A percentile compares a stretch with the other conserved stretches of the same genome.
Evolutionary conservation across 2,329 filamentous ascomycete species (phyloP).

Genomic region (Claviceps digitariae): DNA sequence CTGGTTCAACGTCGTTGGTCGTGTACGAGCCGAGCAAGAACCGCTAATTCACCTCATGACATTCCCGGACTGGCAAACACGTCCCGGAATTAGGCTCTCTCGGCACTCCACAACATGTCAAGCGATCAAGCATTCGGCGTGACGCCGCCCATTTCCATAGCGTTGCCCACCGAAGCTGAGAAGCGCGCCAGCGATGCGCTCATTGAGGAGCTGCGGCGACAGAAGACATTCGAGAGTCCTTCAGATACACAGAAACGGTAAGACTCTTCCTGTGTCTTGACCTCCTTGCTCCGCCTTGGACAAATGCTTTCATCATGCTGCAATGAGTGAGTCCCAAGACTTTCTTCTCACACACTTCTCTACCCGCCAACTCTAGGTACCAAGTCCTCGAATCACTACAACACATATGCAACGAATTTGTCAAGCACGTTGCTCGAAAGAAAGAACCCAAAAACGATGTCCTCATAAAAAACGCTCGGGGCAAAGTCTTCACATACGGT

Average conservation of each 20-base stretch:
- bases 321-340: background rate
- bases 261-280: background rate
- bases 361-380: constrained; percentile 32
- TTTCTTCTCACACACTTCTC: background rate
- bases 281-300: background rate
- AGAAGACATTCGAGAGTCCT: constrained; percentile 83
- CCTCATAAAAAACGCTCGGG: constrained; percentile 70
- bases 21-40: background rate
- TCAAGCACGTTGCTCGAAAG: constrained; percentile 62
- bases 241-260: constrained; percentile 76
- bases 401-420: constrained; percentile 71
- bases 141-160: constrained; percentile 69
- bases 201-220: constrained; percentile 68
- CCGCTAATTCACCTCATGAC: background rate
- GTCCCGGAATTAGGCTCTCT: background rate
- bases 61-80: background rate
- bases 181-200: constrained; percentile 64
- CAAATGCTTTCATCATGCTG: background rate
- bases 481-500: constrained; percentile 90
- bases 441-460: constrained; percentile 61
- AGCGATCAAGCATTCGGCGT: constrained; percentile 44
- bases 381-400: constrained; percentile 66
- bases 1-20: background rate
- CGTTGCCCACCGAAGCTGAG: constrained; percentile 64
- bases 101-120: constrained; percentile 16